Conservation (phyloP, 1,284 basidiomycete genomes). For the Neonothopanus nambi region DNA sequence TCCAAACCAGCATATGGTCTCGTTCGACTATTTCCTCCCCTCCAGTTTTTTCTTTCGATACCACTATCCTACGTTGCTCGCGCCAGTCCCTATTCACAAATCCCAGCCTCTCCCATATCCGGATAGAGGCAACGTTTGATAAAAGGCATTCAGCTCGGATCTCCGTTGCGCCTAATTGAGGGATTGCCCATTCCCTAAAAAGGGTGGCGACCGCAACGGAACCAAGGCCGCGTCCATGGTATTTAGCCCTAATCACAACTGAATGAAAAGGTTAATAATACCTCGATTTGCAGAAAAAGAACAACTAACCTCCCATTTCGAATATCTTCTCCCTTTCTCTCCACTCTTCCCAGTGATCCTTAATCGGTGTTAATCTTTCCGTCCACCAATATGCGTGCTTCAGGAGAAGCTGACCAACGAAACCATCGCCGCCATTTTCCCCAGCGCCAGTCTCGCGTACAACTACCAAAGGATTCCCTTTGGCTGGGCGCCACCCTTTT, state of each 20-base stretch:
- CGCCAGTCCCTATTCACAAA: slow-evolving; percentile 13
- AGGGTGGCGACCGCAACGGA: slow-evolving; percentile 11
- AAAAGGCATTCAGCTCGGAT: slow-evolving; percentile 12
- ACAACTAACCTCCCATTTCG: slow-evolving; percentile 17
- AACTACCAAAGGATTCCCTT: not conserved
- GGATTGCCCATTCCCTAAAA: slow-evolving; percentile 16
- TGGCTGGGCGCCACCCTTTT: not conserved
- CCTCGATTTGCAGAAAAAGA: not conserved
- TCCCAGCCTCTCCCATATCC: slow-evolving; percentile 19
- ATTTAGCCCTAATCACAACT: slow-evolving; percentile 15
- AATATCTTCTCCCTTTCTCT: slow-evolving; percentile 9
- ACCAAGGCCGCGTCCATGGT: slow-evolving; percentile 17
- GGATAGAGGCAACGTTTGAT: slow-evolving; percentile 12
- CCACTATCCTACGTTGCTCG: not conserved
- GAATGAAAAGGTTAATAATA: not conserved
- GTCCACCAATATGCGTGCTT: slow-evolving; percentile 1
- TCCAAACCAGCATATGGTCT: not conserved
- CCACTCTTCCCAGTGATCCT: slow-evolving; percentile 18
- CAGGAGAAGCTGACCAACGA: slow-evolving; percentile 16
- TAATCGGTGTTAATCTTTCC: slow-evolving; percentile 12
- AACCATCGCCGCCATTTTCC: slow-evolving; percentile 10
- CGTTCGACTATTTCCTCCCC: slow-evolving; percentile 1
- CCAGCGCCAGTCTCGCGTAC: not conserved
- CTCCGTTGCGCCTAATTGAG: slow-evolving; percentile 20
- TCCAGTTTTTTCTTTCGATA: not conserved